A percentile compares a stretch with the other conserved stretches of the same genome.
Conservation (phyloP, 768 basidiomycete species). For the Pleurotus tuoliensis region DNA sequence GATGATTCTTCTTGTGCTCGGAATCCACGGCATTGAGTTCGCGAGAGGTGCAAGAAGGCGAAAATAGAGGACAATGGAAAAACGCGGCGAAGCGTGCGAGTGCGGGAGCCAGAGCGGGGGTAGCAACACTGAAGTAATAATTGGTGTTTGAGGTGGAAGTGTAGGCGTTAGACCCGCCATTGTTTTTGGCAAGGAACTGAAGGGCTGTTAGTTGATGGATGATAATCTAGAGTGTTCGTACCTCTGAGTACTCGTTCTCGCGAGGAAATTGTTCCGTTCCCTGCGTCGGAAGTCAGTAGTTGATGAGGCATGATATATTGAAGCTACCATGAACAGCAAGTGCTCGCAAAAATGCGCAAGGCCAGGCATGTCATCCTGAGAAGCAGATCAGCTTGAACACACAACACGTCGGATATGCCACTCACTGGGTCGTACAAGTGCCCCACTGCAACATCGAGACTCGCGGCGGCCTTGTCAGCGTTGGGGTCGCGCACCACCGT, state of each 20-base stretch:
- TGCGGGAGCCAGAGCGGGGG: constrained; percentile 60
- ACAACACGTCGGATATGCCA: constrained; percentile 9
- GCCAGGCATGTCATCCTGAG: constrained; percentile 84
- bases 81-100: constrained; percentile 80
- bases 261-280: constrained; percentile 80
- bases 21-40: constrained; percentile 97
- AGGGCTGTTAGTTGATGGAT: constrained; percentile 8
- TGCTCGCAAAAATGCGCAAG: constrained; percentile 97
- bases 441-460: constrained; percentile 91
- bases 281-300: constrained; percentile 29
- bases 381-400: not conserved
- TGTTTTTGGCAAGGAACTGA: constrained; percentile 75
- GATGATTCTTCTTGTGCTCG: constrained; percentile 95
- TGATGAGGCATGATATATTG: constrained; percentile 8
- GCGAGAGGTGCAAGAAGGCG: constrained; percentile 77
- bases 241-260: constrained; percentile 95
- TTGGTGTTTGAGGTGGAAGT: constrained; percentile 92
- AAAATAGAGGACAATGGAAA: constrained; percentile 91
- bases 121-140: constrained; percentile 74
- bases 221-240: constrained; percentile 22
- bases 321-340: constrained; percentile 85
- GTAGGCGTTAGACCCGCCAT: constrained; percentile 87
- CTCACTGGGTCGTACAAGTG: constrained; percentile 90
- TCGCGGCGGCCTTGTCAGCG: constrained; percentile 93
- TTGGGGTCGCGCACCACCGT: constrained; percentile 78